Conservation (phyloP, 306 rosid species). For the Sphenostylis stenocarpa region DNA sequence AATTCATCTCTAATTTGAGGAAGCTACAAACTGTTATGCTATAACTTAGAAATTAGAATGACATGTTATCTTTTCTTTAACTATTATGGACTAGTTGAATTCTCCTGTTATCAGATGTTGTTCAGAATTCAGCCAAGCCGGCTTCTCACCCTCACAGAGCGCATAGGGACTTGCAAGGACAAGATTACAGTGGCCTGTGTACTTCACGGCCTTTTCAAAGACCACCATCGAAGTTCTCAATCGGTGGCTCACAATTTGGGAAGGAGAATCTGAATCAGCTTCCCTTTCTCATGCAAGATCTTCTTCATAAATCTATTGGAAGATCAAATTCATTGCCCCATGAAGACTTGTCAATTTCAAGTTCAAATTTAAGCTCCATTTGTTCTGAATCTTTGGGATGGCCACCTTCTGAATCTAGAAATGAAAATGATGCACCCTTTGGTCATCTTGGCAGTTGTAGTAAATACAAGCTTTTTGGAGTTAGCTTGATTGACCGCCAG, state of each 20-base stretch:
- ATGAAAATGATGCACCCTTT: conserved; percentile 40
- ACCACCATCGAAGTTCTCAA: conserved; percentile 17
- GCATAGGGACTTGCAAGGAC: conserved; percentile 62
- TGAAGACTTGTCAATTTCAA: conserved; percentile 34
- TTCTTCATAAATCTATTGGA: conserved; percentile 25
- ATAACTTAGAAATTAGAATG: conserved; percentile 2
- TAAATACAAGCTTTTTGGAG: conserved; percentile 55
- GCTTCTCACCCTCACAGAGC: conserved; percentile 33
- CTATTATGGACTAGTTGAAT: conserved; percentile 10
- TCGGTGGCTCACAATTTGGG: conserved; percentile 10
- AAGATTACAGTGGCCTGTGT: conserved; percentile 41
- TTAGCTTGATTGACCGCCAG: conserved; percentile 39
- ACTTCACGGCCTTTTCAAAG: conserved; percentile 34
- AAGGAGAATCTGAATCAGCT: conserved; percentile 32
- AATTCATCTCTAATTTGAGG: conserved; percentile 7
- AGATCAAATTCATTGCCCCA: conserved; percentile 26
- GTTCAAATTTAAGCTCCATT: conserved; percentile 39
- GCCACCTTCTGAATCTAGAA: conserved; percentile 36
- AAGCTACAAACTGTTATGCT: background rate
- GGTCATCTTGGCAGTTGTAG: conserved; percentile 32
- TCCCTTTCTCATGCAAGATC: conserved; percentile 27
- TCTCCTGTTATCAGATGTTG: conserved; percentile 23
- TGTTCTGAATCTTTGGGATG: conserved; percentile 43
- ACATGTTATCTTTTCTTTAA: background rate
- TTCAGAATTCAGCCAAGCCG: conserved; percentile 27